Evolutionary conservation across 352 stramenopile genomes (phyloP).

Genomic region (Globisporangium iwayamae): DNA sequence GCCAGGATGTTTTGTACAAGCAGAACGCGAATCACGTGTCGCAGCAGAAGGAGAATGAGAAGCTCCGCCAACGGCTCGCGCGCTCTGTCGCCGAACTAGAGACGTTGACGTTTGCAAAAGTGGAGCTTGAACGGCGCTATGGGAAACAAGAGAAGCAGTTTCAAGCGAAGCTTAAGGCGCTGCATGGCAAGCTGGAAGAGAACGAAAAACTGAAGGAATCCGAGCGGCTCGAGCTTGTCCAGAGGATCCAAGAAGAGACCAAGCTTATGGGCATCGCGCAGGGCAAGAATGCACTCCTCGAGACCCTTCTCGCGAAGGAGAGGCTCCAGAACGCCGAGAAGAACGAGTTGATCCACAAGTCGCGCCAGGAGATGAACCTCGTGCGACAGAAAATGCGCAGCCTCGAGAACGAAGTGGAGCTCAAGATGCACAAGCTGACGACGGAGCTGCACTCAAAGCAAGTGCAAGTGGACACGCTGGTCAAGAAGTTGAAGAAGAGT

Average conservation of each 20-base stretch:
- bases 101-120: constrained; percentile 32
- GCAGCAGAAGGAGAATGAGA: constrained; percentile 33
- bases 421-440: constrained; percentile 51
- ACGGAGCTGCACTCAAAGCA: constrained; percentile 60
- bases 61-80: constrained; percentile 47
- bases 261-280: constrained; percentile 63
- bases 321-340: constrained; percentile 61
- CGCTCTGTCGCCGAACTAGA: constrained; percentile 48
- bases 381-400: constrained; percentile 54
- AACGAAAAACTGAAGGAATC: constrained; percentile 49
- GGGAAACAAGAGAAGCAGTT: constrained; percentile 49
- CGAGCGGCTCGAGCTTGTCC: constrained; percentile 48
- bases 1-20: constrained; percentile 29
- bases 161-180: constrained; percentile 45
- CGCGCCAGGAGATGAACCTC: constrained; percentile 52
- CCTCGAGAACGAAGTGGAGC: constrained; percentile 56
- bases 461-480: constrained; percentile 43
- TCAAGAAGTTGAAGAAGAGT: constrained; percentile 52
- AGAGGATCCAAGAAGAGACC: constrained; percentile 54
- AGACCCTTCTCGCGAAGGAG: constrained; percentile 56
- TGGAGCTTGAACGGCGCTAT: constrained; percentile 44
- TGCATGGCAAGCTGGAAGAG: constrained; percentile 36
- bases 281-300: constrained; percentile 53
- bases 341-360: constrained; percentile 42
- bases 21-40: constrained; percentile 19